Evolutionary conservation across 768 basidiomycete genomes (phyloP).

Genomic region (Coprinellus aureogranulatus): DNA sequence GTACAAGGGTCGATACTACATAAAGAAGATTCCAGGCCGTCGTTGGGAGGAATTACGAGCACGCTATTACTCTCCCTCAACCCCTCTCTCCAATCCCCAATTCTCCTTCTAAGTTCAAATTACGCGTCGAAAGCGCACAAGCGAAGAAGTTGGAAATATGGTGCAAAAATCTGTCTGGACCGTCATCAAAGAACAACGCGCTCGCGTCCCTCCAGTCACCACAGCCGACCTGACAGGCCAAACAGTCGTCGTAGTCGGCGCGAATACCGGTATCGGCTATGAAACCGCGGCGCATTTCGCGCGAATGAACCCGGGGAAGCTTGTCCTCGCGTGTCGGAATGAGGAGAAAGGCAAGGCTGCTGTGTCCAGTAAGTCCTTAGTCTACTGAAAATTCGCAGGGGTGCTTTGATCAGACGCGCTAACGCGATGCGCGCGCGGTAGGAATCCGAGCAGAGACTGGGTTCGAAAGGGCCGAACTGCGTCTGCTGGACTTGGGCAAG

Average conservation of each 20-base stretch:
- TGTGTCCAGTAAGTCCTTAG: slow-evolving; percentile 25
- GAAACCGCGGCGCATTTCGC: slow-evolving; percentile 47
- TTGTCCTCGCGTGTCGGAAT: slow-evolving; percentile 37
- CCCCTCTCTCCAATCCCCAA: too few relatives aligned
- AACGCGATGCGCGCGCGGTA: not conserved
- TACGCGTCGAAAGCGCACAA: too few relatives aligned
- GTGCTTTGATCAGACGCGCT: too few relatives aligned
- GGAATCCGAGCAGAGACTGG: slow-evolving; percentile 26
- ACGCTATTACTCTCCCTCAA: too few relatives aligned
- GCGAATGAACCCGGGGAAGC: slow-evolving; percentile 35
- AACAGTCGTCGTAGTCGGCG: slow-evolving; percentile 47
- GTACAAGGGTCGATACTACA: too few relatives aligned
- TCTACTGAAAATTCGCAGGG: too few relatives aligned
- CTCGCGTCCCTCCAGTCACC: slow-evolving; percentile 25
- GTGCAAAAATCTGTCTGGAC: too few relatives aligned
- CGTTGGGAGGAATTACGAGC: too few relatives aligned
- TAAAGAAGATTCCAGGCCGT: too few relatives aligned
- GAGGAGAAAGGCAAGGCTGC: slow-evolving; percentile 32
- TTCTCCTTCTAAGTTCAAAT: too few relatives aligned
- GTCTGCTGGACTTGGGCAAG: slow-evolving; percentile 35
- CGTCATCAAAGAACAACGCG: slow-evolving; percentile 1
- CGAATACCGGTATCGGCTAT: slow-evolving; percentile 50
- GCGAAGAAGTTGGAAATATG: too few relatives aligned
- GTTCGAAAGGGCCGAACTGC: slow-evolving; percentile 32
- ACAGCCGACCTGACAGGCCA: slow-evolving; percentile 39